Percentiles rank a stretch among this genome's conserved stretches.
Conservation (phyloP, 192 early-diverging fungal species). For the Glomus cerebriforme region DNA sequence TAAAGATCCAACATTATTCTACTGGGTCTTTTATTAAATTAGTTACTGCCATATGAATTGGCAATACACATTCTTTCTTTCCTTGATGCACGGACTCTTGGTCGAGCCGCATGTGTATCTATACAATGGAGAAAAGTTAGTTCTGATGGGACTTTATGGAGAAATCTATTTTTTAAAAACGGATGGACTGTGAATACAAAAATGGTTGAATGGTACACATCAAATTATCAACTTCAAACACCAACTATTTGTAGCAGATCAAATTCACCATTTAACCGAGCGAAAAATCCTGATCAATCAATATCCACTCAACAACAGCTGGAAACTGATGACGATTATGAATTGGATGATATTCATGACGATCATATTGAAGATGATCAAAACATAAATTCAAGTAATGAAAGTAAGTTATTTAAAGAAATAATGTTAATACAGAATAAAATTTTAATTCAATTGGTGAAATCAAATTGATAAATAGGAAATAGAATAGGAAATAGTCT, state of each 20-base stretch:
- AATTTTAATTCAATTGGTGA: not conserved
- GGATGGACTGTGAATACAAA: slow-evolving; percentile 46
- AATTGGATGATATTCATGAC: slow-evolving; percentile 10
- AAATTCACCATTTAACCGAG: not conserved
- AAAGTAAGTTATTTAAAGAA: not conserved
- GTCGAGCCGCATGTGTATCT: slow-evolving; percentile 53
- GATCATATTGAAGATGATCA: slow-evolving; percentile 17
- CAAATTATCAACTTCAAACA: slow-evolving; percentile 18
- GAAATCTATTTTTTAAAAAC: slow-evolving; percentile 48
- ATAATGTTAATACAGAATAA: no score
- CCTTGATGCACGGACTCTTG: slow-evolving; percentile 51
- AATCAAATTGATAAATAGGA: no score
- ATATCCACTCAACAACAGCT: slow-evolving; percentile 4
- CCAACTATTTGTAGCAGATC: slow-evolving; percentile 11
- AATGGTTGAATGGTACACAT: slow-evolving; percentile 43
- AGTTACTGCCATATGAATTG: slow-evolving; percentile 56
- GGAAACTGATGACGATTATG: slow-evolving; percentile 38
- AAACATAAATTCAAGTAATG: not conserved
- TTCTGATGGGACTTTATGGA: slow-evolving; percentile 66
- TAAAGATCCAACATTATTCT: not conserved
- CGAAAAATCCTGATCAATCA: not conserved
- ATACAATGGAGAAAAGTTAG: slow-evolving; percentile 60
- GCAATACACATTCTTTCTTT: slow-evolving; percentile 56
- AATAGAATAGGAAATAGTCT: no score
- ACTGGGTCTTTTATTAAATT: not conserved